Evolutionary conservation across 176 grass and related monocot genomes (phyloP).

Genomic region (Avena insularis): DNA sequence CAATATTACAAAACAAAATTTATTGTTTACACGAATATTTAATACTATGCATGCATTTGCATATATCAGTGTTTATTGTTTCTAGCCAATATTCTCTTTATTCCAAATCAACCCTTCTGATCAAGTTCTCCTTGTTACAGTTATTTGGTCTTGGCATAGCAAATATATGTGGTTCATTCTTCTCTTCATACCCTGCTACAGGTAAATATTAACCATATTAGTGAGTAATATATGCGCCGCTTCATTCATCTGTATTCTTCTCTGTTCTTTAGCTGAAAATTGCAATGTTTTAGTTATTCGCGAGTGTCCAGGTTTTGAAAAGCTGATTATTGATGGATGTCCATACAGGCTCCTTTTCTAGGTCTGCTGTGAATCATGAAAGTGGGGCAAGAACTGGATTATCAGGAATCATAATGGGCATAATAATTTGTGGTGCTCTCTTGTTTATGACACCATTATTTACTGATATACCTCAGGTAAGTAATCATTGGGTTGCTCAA

Average conservation of each 20-base stretch:
- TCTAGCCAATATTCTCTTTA: constrained; percentile 22
- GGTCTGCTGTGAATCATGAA: constrained; percentile 98
- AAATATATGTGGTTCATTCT: constrained; percentile 96
- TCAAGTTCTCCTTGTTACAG: constrained; percentile 47
- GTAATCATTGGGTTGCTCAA: constrained; percentile 6
- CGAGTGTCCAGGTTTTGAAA: constrained; percentile 5
- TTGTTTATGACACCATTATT: constrained; percentile 98
- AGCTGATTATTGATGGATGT: constrained; percentile 42
- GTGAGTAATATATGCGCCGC: neutral
- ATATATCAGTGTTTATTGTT: neutral
- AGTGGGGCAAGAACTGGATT: constrained; percentile 84
- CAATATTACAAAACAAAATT: neutral
- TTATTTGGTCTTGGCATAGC: constrained; percentile 94
- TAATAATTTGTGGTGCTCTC: constrained; percentile 86
- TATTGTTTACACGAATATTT: neutral
- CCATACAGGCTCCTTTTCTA: constrained; percentile 91
- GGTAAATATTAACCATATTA: constrained; percentile 60
- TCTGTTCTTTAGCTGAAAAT: constrained; percentile 26
- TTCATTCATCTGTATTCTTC: constrained; percentile 26
- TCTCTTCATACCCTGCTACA: constrained; percentile 88
- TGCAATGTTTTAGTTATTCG: constrained; percentile 26
- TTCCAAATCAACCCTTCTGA: constrained; percentile 13
- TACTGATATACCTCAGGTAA: constrained; percentile 97
- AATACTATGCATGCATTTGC: constrained; percentile 3
- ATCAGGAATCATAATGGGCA: constrained; percentile 94